Conservation (phyloP, 305 asterid species). For the Striga hermonthica region DNA sequence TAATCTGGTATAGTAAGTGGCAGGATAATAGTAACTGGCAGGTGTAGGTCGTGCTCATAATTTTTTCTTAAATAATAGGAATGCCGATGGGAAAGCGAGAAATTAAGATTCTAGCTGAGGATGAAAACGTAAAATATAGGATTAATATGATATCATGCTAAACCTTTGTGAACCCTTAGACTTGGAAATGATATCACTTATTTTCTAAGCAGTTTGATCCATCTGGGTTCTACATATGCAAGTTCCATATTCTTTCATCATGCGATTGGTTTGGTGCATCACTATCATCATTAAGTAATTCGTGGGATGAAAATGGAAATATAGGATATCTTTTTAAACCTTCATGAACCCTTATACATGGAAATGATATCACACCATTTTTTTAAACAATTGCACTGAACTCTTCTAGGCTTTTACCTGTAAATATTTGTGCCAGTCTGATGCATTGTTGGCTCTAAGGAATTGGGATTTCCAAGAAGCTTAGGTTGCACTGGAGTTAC, state of each 20-base stretch:
- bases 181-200: background rate
- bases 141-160: background rate
- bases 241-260: constrained; percentile 5
- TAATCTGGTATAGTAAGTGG: background rate
- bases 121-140: background rate
- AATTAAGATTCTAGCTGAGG: background rate
- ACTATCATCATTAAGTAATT: background rate
- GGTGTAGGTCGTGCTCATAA: background rate
- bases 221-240: too few species aligned
- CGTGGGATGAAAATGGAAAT: too few species aligned
- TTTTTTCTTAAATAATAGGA: background rate
- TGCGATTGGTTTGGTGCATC: background rate
- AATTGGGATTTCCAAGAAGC: background rate
- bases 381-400: too few species aligned
- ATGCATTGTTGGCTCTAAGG: too few species aligned
- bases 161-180: background rate
- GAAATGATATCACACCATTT: too few species aligned
- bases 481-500: background rate
- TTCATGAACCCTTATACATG: too few species aligned
- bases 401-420: too few species aligned
- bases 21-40: background rate
- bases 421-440: too few species aligned
- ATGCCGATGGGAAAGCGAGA: background rate
- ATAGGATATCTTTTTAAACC: too few species aligned
- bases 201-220: background rate